phyloP scores from a whole-genome alignment of 106 monocot species.

The Alisma plantagoaquatica region DNA sequence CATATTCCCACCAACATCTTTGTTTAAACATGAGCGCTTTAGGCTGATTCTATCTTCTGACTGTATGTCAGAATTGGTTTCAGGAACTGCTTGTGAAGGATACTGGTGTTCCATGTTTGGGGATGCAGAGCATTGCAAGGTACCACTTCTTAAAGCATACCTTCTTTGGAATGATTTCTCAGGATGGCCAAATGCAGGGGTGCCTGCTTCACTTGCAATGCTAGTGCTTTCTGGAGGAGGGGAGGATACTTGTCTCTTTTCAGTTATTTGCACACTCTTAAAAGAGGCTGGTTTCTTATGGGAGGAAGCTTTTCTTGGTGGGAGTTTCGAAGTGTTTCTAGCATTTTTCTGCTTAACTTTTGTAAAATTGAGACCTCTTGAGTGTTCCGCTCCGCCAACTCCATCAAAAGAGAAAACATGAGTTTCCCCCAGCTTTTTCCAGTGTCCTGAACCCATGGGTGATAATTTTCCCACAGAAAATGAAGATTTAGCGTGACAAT shows the following conservation, averaged over 20 bases:
- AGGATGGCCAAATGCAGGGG: slow-evolving; percentile 4
- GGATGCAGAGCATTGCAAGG: no score
- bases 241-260: slow-evolving; percentile 6
- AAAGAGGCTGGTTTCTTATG: slow-evolving; percentile 8
- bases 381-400: slow-evolving; percentile 12
- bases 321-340: slow-evolving; percentile 13
- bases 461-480: no score
- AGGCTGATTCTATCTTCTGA: slow-evolving; percentile 7
- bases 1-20: slow-evolving; percentile 8
- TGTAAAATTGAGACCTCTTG: slow-evolving; percentile 13
- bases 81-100: slow-evolving; percentile 6
- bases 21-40: slow-evolving; percentile 5
- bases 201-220: slow-evolving; percentile 7
- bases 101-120: slow-evolving; percentile 8
- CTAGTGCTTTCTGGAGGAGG: slow-evolving; percentile 12
- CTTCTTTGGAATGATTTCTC: no score
- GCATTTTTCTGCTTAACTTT: slow-evolving; percentile 20
- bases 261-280: slow-evolving; percentile 16
- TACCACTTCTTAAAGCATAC: no score
- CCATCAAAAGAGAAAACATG: slow-evolving; percentile 47
- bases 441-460: slow-evolving; percentile 14
- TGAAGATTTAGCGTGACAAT: slow-evolving; percentile 23
- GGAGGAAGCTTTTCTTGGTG: slow-evolving; percentile 24
- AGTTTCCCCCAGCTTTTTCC: slow-evolving; percentile 16
- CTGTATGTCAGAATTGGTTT: slow-evolving; percentile 12